Evolutionary conservation across 2,329 filamentous ascomycete species (phyloP), one percentile per base, ranked within the genome.

Genomic region (Fusarium sp.): DNA sequence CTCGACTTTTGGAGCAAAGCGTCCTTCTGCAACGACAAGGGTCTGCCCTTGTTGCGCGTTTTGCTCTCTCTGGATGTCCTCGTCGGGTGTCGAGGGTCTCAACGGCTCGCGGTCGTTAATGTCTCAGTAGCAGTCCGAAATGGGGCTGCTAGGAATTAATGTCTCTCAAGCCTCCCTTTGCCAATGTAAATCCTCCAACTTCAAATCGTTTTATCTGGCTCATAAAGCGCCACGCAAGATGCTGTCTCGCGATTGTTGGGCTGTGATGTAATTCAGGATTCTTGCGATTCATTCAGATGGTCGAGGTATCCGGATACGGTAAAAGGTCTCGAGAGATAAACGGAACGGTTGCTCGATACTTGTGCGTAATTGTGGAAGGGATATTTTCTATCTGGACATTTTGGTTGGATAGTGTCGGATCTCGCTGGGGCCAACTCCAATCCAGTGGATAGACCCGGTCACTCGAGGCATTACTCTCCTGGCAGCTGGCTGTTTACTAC

Each of bases 271-370:
- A 70, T 58, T 53, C 65, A 54, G 38, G 27, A 40, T 56, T 57
- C 24, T 51, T 50, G n/a, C 47, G 56, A 67, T 53, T 53, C 51
- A 70, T 57, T 70, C 47, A 51, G 61, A 50, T 22, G 29, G 22
- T 54, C 22, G 16, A 44, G 30, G 52, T 34, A 63, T 59, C 68
- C 63, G 57, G 57, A 70, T 68, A 50, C 27, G 42, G 67, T 52
- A 63, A 68, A 58, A 51, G 62, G 67, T 70, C 67, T 71, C 42
- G 67, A 70, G 67, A 70, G 63, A 70, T 71, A 70, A 71, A 63
- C 56, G 25, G 42, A 68, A 70, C 40, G 32, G 62, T 56, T 67
- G 47, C 51, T 70, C 40, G 51, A 67, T 54, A 55, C 43, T 53
- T 60, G 42, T 71, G 52, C 54, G 50, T 66, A 67, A 63, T 64